Evolutionary conservation across 2,329 filamentous ascomycete genomes (phyloP), one percentile per base, ranked within the genome.

Genomic region (Coleophoma cylindrospora): DNA sequence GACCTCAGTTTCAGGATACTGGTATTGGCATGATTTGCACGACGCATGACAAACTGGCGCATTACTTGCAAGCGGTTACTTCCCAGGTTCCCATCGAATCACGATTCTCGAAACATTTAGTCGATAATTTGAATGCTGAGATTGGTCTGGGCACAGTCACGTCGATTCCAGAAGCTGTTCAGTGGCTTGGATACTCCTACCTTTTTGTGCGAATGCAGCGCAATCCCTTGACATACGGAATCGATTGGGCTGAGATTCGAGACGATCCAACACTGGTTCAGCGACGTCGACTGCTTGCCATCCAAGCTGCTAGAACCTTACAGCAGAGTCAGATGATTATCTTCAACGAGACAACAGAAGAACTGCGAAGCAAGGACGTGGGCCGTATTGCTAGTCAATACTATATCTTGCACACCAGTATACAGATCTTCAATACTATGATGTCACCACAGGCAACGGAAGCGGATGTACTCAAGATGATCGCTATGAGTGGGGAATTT

Each of bases 21-120:
- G 94, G 94, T 75, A 96, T 97, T 59, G 95, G 95, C 56, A 96
- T 96, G 76, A 99, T 99, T 57, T 95, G 91, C 62, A 99, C 95
- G 0, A 95, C 90, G 0, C 87, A 91, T n/a, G 91, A 96, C 67
- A 96, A 91, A 65, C 74, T 99, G 9, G 74, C 86, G 32, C 92
- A 99, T 66, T 99, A 99, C 65, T 75, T 97, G 43, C 86, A 86
- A 38, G 91, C 94, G 2, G 89, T 99, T 2, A 99, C 94, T 10
- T 89, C 96, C 57, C 94, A 99, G 65, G 86, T 95, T 57, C 94
- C 95, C 0, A 99, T 99, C 54, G 94, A 99, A 64, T 97, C 92
- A n/a, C 87, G 85, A 52, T 96, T 99, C 64, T 96, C 91, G 1
- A 80, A 88, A 33, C 95, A 95, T 68, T 74, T 99, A 11, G 91